Evolutionary conservation across 2,329 filamentous ascomycete species (phyloP).

Genomic region (Ophioceras dolichostomum): DNA sequence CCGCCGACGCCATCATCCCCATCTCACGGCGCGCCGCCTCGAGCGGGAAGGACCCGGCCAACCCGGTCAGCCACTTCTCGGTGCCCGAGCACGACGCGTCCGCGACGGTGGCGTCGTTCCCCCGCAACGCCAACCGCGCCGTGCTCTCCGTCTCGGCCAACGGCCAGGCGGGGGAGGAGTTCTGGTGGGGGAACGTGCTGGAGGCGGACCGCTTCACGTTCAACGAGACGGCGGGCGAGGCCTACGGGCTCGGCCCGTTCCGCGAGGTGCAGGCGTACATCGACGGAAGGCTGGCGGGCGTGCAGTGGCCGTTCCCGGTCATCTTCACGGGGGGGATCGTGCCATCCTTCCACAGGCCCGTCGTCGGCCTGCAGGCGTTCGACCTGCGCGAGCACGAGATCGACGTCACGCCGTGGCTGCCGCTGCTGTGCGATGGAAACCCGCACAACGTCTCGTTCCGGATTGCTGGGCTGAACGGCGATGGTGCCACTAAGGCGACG

Average conservation of each 20-base stretch:
- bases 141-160: slow-evolving; percentile 67
- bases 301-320: slow-evolving; percentile 71
- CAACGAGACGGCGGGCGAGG: slow-evolving; percentile 35
- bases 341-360: slow-evolving; percentile 63
- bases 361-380: slow-evolving; percentile 69
- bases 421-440: slow-evolving; percentile 52
- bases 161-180: slow-evolving; percentile 66
- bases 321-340: slow-evolving; percentile 75
- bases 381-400: slow-evolving; percentile 72
- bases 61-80: slow-evolving; percentile 52
- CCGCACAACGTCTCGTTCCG: slow-evolving; percentile 56
- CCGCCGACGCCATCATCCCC: slow-evolving; percentile 56
- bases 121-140: slow-evolving; percentile 53
- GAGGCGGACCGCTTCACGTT: slow-evolving; percentile 50
- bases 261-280: slow-evolving; percentile 68
- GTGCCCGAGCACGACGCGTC: slow-evolving; percentile 51
- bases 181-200: slow-evolving; percentile 74
- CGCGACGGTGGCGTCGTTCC: slow-evolving; percentile 43
- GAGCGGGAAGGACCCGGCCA: slow-evolving; percentile 11
- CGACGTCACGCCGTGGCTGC: slow-evolving; percentile 67
- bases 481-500: slow-evolving; percentile 28
- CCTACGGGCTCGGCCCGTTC: slow-evolving; percentile 61
- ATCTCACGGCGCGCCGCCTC: slow-evolving; percentile 43
- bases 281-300: slow-evolving; percentile 59
- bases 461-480: slow-evolving; percentile 52